Conservation (phyloP, 202 grass and related monocot species). For the Digitaria exilis region DNA sequence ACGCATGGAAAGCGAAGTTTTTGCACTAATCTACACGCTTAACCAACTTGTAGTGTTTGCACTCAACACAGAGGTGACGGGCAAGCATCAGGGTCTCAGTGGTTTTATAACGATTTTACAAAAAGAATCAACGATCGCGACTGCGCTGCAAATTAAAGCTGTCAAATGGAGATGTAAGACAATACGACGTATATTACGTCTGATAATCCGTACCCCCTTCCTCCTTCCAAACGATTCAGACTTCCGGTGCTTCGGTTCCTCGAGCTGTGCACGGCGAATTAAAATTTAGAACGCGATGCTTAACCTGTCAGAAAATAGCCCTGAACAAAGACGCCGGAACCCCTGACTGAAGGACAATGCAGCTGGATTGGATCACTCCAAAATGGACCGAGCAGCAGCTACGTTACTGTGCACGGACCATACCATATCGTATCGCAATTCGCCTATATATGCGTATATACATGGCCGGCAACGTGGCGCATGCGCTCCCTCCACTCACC, state of each 20-base stretch:
- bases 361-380: not conserved
- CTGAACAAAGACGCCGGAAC: not conserved
- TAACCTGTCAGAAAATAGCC: not conserved
- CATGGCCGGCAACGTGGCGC: not conserved
- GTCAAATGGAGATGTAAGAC: not conserved
- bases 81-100: not conserved
- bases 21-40: conserved; percentile 13
- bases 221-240: not conserved
- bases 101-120: not conserved
- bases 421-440: not conserved
- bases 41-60: conserved; percentile 4
- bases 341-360: not conserved
- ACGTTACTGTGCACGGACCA: not conserved
- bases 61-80: not conserved
- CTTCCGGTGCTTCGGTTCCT: not conserved
- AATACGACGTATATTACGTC: too few species aligned
- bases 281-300: not conserved
- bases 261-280: too few species aligned
- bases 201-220: not conserved
- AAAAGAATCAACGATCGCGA: not conserved
- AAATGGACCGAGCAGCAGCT: not conserved
- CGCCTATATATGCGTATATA: conserved; percentile 9
- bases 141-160: not conserved
- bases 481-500: not conserved
- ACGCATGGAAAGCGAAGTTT: not conserved